A percentile compares a stretch with the other conserved stretches of the same genome.
phyloP scores from a whole-genome alignment of 148 eudicot species.

The Silene uniflora region DNA sequence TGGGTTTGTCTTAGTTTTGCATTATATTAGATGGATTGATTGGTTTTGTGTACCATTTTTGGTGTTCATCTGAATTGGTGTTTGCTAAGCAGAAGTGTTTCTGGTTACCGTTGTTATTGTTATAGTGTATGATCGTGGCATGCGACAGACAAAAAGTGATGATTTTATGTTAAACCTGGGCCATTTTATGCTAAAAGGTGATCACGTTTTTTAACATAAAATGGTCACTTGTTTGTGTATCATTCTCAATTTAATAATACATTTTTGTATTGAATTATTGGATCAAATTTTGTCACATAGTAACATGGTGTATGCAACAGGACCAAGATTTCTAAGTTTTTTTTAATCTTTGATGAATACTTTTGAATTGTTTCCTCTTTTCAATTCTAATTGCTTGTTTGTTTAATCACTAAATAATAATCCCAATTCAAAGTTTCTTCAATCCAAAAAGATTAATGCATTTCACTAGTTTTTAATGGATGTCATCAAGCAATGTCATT shows the following conservation, averaged over 20 bases:
- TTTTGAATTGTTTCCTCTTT: neutral
- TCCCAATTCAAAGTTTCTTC: too few relatives aligned
- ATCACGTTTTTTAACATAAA: too few relatives aligned
- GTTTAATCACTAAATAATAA: too few relatives aligned
- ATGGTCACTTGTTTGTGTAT: neutral
- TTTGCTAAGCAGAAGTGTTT: too few relatives aligned
- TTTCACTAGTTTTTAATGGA: too few relatives aligned
- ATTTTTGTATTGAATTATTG: neutral
- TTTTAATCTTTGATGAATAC: neutral
- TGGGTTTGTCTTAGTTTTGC: neutral
- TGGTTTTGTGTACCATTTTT: conserved; percentile 11
- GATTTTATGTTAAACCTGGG: too few relatives aligned
- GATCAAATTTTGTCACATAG: neutral
- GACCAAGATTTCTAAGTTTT: neutral
- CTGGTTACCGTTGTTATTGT: too few relatives aligned
- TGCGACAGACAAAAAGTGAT: too few relatives aligned
- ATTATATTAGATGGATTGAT: neutral
- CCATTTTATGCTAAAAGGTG: too few relatives aligned
- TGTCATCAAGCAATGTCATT: too few relatives aligned
- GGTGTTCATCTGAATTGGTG: neutral
- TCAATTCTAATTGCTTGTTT: neutral
- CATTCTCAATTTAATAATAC: neutral
- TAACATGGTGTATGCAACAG: neutral
- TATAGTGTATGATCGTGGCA: too few relatives aligned
- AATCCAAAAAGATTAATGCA: too few relatives aligned